These are phyloP conservation scores for Fusarium sp. DNA, from an alignment of 2,329 filamentous ascomycete species.

Conservation along the genomic window DNA sequence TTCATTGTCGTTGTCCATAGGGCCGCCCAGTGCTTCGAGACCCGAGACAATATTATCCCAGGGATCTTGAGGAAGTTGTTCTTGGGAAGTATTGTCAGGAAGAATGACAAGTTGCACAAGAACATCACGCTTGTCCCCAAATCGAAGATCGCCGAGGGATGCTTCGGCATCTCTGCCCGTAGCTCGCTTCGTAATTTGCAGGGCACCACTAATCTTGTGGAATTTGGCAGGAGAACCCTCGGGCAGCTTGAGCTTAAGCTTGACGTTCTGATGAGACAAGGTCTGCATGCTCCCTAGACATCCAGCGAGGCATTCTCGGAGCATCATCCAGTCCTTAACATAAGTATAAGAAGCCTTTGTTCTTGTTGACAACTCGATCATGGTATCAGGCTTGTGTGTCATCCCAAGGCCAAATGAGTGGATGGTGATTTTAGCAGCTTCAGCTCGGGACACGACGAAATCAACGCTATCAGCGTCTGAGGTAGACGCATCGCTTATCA, in stretches of 20 bases:
- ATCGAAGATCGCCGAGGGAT: conserved; percentile 88
- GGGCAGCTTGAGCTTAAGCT: conserved; percentile 90
- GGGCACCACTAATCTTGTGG: conserved; percentile 95
- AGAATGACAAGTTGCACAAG: conserved; percentile 93
- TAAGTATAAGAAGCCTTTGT: conserved; percentile 98
- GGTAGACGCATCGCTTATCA: conserved; percentile 97
- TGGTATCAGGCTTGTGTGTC: conserved; percentile 97
- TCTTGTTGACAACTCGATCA: conserved; percentile 95
- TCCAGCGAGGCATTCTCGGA: conserved; percentile 93
- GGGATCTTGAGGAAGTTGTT: conserved; percentile 88
- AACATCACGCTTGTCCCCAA: conserved; percentile 94
- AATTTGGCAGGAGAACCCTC: conserved; percentile 98
- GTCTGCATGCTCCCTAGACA: conserved; percentile 92
- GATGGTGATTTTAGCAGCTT: conserved; percentile 97
- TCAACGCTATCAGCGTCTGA: conserved; percentile 95
- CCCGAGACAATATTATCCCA: conserved; percentile 99
- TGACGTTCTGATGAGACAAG: conserved; percentile 97
- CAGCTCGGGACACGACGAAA: conserved; percentile 95
- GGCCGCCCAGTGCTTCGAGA: conserved; percentile 89
- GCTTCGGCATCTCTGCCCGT: conserved; percentile 95
- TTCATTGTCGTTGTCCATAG: conserved; percentile 86
- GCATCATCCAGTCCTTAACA: conserved; percentile 99
- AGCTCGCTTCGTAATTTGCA: conserved; percentile 96
- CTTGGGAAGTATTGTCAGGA: conserved; percentile 83
- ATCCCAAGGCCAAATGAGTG: conserved; percentile 96